Conservation (phyloP, 345 rosid genomes). For the Crucihimalaya himalaica region DNA sequence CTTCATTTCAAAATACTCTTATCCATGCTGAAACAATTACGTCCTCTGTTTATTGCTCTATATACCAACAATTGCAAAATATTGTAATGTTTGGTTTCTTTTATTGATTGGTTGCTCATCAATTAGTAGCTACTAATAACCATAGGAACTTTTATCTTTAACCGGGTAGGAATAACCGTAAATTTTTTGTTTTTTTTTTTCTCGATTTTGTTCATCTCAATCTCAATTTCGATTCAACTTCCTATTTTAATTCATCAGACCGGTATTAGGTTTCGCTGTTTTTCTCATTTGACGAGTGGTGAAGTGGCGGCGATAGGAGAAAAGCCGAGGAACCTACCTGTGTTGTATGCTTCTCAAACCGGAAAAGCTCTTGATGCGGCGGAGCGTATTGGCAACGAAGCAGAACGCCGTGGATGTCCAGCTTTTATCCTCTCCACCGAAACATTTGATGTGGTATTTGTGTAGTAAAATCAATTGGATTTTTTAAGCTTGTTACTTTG, state of each 20-base stretch:
- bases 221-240: no score
- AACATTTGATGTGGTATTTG: constrained; percentile 59
- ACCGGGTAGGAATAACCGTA: no score
- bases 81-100: no score
- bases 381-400: constrained; percentile 78
- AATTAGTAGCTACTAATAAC: no score
- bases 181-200: no score
- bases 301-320: constrained; percentile 43
- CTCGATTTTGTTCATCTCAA: no score
- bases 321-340: constrained; percentile 45
- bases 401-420: constrained; percentile 71
- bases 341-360: constrained; percentile 81
- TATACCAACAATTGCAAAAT: no score
- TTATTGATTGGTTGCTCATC: no score
- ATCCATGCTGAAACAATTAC: no score
- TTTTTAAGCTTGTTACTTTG: constrained; percentile 17
- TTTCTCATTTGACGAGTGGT: background rate
- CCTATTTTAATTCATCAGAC: background rate
- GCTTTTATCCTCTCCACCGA: constrained; percentile 54
- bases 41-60: no score
- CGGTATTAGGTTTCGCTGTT: background rate
- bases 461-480: background rate
- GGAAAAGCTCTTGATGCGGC: constrained; percentile 89
- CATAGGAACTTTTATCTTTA: no score
- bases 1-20: no score